These are phyloP conservation scores for Ceraceosorus guamensis DNA, from an alignment of 1,284 basidiomycete genomes.

Conservation along the genomic window DNA sequence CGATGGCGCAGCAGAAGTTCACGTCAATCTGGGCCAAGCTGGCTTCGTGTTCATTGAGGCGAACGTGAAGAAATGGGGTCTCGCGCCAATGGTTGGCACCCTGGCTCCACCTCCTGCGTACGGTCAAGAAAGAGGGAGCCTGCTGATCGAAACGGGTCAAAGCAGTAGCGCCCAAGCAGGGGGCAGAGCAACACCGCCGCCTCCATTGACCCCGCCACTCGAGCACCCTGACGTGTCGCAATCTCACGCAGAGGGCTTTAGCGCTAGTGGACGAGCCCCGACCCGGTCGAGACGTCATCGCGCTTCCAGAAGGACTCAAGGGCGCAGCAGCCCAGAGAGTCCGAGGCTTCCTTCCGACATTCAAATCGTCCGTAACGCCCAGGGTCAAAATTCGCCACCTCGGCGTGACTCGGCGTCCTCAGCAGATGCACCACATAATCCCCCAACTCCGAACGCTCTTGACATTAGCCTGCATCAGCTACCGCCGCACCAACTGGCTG, in stretches of 20 bases:
- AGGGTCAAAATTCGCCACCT: background rate
- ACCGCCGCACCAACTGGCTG: conserved; percentile 8
- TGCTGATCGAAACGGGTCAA: conserved; percentile 40
- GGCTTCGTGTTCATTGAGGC: conserved; percentile 49
- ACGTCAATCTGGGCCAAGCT: conserved; percentile 47
- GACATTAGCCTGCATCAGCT: conserved; percentile 53
- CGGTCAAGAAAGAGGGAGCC: conserved; percentile 45
- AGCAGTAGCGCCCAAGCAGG: background rate
- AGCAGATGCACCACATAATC: conserved; percentile 51
- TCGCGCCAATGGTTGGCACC: conserved; percentile 47
- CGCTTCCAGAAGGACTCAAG: background rate
- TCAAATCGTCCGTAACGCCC: too few relatives aligned
- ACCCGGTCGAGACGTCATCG: background rate
- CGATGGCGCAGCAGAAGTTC: conserved; percentile 42
- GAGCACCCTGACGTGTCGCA: too few relatives aligned
- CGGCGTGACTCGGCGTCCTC: conserved; percentile 15
- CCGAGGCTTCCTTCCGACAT: too few relatives aligned
- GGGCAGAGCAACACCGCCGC: conserved; percentile 1
- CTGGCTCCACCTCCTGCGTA: conserved; percentile 46
- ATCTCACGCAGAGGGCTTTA: too few relatives aligned
- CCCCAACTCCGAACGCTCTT: conserved; percentile 55
- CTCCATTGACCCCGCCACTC: conserved; percentile 6
- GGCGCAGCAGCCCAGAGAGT: too few relatives aligned
- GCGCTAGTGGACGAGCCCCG: too few relatives aligned
- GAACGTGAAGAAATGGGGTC: conserved; percentile 48